Percentiles rank a stretch among this genome's conserved stretches.
phyloP scores from a whole-genome alignment of 441 rosid species.

The Manihot esculenta region DNA sequence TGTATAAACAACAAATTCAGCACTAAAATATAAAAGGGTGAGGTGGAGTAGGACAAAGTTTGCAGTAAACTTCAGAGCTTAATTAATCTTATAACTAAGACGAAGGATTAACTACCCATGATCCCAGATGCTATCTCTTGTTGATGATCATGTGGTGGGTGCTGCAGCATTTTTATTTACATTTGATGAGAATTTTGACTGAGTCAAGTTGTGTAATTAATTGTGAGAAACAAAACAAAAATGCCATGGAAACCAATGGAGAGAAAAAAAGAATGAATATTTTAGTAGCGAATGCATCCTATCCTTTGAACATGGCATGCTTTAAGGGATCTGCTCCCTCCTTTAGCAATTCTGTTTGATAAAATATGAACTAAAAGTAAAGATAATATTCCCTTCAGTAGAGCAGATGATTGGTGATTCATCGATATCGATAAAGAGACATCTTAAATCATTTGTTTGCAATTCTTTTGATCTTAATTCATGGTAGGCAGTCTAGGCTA shows the following conservation, averaged over 20 bases:
- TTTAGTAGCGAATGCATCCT: conserved; percentile 9
- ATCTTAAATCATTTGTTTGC: background rate
- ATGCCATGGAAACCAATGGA: conserved; percentile 14
- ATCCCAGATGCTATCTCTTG: conserved; percentile 15
- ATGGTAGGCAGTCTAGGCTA: background rate
- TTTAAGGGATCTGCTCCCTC: conserved; percentile 31
- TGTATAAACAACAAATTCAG: background rate
- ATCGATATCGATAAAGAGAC: background rate
- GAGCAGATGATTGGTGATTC: conserved; percentile 19
- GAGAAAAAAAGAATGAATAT: conserved; percentile 2
- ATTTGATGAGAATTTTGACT: conserved; percentile 15
- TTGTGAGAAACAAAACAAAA: conserved; percentile 18
- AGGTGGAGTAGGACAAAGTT: conserved; percentile 9
- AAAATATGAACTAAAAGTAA: background rate
- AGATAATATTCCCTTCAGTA: conserved; percentile 3
- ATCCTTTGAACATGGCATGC: conserved; percentile 33
- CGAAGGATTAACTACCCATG: background rate
- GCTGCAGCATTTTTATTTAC: background rate
- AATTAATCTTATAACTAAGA: background rate
- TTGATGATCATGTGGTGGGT: conserved; percentile 14
- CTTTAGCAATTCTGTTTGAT: conserved; percentile 13
- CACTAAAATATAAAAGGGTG: background rate
- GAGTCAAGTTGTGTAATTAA: conserved; percentile 16
- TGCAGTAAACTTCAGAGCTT: background rate
- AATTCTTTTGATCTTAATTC: background rate